Conservation (phyloP, 1,139 yeast genomes). For the Maudiozyma humilis region DNA sequence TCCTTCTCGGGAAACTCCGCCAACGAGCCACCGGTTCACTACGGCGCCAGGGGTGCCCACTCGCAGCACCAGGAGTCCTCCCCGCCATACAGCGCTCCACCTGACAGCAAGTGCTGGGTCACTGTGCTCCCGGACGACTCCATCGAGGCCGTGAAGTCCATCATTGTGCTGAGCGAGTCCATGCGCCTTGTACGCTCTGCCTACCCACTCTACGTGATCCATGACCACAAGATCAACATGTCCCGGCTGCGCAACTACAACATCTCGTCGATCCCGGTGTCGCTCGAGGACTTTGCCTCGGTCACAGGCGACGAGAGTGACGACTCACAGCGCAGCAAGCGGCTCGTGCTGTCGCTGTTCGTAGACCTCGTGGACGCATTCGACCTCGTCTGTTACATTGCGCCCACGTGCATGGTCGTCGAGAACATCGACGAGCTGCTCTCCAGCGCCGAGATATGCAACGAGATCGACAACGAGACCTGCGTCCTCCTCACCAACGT, state of each 20-base stretch:
- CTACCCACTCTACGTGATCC: conserved; percentile 22
- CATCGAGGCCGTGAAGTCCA: conserved; percentile 18
- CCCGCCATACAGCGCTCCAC: not conserved
- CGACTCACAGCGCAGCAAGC: conserved; percentile 10
- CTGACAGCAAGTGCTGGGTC: conserved; percentile 23
- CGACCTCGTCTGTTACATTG: conserved; percentile 27
- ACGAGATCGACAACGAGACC: conserved; percentile 26
- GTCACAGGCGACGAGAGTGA: too few species aligned
- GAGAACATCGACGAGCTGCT: conserved; percentile 28
- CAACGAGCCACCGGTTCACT: conserved; percentile 16
- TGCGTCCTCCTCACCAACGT: conserved; percentile 19
- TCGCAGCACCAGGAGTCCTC: not conserved
- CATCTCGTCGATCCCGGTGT: conserved; percentile 11
- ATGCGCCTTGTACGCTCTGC: conserved; percentile 20
- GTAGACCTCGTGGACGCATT: conserved; percentile 16
- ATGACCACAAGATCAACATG: conserved; percentile 15
- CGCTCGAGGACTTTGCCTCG: too few species aligned
- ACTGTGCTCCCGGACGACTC: conserved; percentile 20
- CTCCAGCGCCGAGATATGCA: conserved; percentile 18
- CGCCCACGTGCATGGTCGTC: conserved; percentile 25
- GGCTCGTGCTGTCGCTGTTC: conserved; percentile 22
- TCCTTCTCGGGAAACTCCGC: conserved; percentile 28
- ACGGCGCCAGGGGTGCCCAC: not conserved
- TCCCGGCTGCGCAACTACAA: conserved; percentile 14
- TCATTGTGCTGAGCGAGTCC: conserved; percentile 24